These are phyloP conservation scores for Globisporangium nagaii DNA, from an alignment of 352 stramenopile genomes.

Conservation along the genomic window DNA sequence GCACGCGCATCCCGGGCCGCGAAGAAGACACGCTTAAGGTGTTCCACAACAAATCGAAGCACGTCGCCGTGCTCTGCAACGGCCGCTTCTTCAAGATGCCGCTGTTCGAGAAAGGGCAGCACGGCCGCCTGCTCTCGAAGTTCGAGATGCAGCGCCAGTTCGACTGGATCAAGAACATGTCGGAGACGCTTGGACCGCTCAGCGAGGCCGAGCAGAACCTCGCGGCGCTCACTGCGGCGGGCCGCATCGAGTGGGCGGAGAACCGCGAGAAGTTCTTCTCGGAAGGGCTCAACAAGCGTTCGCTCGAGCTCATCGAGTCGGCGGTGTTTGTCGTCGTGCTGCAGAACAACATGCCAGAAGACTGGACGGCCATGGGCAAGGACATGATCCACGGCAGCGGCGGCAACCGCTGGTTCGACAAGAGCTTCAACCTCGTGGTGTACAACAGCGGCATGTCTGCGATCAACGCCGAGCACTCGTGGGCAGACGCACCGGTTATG, in stretches of 20 bases:
- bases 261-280: conserved; percentile 87
- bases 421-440: conserved; percentile 94
- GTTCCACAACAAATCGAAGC: conserved; percentile 70
- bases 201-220: conserved; percentile 49
- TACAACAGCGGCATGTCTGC: conserved; percentile 93
- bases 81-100: conserved; percentile 88
- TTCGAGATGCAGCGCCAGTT: conserved; percentile 82
- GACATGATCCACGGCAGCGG: conserved; percentile 84
- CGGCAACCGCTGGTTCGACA: conserved; percentile 97
- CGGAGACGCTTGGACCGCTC: conserved; percentile 25
- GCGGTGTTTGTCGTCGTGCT: conserved; percentile 76
- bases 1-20: conserved; percentile 82
- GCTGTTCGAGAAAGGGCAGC: conserved; percentile 74
- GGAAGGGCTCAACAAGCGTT: conserved; percentile 85
- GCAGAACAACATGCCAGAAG: conserved; percentile 46
- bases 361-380: conserved; percentile 67
- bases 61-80: conserved; percentile 83
- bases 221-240: conserved; percentile 71
- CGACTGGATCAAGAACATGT: conserved; percentile 57
- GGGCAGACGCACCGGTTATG: conserved; percentile 86
- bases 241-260: conserved; percentile 85
- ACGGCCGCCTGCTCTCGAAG: conserved; percentile 63
- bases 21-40: conserved; percentile 82
- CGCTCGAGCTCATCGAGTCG: conserved; percentile 67
- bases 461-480: conserved; percentile 93